A percentile compares a stretch with the other conserved stretches of the same genome.
phyloP scores from a whole-genome alignment of 345 rosid species.

The Gossypium bickii region DNA sequence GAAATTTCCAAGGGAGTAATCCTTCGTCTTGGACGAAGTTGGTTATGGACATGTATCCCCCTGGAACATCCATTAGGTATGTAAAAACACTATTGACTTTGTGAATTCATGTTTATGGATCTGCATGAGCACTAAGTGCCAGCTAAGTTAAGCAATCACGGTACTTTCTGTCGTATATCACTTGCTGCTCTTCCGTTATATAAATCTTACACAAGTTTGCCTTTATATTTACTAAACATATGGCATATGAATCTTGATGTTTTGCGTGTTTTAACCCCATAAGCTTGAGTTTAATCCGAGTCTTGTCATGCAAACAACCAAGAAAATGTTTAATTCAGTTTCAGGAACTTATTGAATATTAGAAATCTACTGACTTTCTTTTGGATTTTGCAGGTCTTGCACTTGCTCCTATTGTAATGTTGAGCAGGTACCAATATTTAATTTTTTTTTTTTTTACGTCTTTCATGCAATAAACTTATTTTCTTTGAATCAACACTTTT shows the following conservation, averaged over 20 bases:
- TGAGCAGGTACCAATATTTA: constrained; percentile 64
- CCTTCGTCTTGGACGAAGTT: constrained; percentile 73
- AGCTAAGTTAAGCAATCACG: not conserved
- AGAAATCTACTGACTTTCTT: not conserved
- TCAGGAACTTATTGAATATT: not conserved
- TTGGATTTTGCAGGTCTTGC: constrained; percentile 53
- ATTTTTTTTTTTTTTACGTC: constrained; percentile 1
- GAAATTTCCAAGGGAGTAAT: constrained; percentile 35
- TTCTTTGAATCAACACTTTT: not conserved
- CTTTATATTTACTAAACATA: not conserved
- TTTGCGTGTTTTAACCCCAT: not conserved
- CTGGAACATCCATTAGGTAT: constrained; percentile 75
- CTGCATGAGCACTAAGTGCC: not conserved
- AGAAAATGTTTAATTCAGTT: not conserved
- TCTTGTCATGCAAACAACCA: not conserved
- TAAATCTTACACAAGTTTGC: not conserved
- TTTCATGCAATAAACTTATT: not conserved
- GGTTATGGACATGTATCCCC: constrained; percentile 76
- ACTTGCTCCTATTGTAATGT: constrained; percentile 80
- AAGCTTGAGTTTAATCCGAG: not conserved
- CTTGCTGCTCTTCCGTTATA: not conserved
- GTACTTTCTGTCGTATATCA: not conserved
- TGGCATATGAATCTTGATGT: constrained; percentile 5
- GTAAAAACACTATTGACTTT: constrained; percentile 6
- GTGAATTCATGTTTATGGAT: constrained; percentile 3